Percentiles rank a stretch among this genome's conserved stretches.
phyloP scores from a whole-genome alignment of 2,329 filamentous ascomycete genomes.

The Colletotrichum gigasporum region DNA sequence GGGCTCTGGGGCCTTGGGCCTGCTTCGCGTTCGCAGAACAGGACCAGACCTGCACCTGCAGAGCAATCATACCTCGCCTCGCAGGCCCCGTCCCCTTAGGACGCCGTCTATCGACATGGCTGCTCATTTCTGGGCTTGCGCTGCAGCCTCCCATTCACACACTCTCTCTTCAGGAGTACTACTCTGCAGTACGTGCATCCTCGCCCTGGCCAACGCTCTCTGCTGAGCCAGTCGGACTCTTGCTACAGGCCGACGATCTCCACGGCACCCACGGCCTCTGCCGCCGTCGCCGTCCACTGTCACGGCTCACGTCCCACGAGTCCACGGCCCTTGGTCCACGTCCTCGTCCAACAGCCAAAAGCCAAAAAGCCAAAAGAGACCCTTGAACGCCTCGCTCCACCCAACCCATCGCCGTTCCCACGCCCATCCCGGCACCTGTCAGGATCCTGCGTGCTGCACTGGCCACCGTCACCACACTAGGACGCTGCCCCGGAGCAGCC shows the following conservation, averaged over 20 bases:
- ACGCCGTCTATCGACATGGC: background rate
- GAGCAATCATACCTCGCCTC: too few relatives aligned
- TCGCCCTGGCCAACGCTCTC: too few relatives aligned
- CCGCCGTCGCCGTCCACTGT: background rate
- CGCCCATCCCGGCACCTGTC: conserved; percentile 25
- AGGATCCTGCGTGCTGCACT: conserved; percentile 23
- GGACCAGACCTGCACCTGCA: background rate
- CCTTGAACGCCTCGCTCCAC: conserved; percentile 3
- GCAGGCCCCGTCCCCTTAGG: too few relatives aligned
- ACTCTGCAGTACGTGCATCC: too few relatives aligned
- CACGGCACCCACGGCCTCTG: background rate
- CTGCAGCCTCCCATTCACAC: too few relatives aligned
- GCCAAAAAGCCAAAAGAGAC: background rate
- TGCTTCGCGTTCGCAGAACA: background rate
- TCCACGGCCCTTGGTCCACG: too few relatives aligned
- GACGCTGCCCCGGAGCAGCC: conserved; percentile 21
- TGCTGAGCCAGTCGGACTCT: background rate
- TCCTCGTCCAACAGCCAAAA: background rate
- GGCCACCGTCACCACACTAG: conserved; percentile 27
- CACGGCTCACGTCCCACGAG: background rate
- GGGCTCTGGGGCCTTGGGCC: background rate
- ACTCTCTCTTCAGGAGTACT: too few relatives aligned
- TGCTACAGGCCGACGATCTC: background rate
- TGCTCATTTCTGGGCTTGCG: background rate
- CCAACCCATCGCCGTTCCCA: conserved; percentile 14